Evolutionary conservation across 1,284 basidiomycete genomes (phyloP).

Genomic region (Fomitopsis pinicola): DNA sequence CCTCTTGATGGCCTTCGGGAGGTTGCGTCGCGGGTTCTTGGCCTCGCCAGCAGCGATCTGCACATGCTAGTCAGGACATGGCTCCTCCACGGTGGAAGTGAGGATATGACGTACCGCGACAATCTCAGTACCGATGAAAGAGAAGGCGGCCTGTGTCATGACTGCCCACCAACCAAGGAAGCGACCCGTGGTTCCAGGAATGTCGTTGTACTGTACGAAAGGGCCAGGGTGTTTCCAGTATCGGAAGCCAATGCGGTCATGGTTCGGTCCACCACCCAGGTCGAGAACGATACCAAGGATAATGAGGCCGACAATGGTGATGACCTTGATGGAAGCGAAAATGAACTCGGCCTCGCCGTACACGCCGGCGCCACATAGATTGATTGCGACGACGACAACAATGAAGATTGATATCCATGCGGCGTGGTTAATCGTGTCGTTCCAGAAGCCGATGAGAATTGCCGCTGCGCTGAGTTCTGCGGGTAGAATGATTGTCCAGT

Average conservation of each 20-base stretch:
- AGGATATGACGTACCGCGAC: constrained; percentile 52
- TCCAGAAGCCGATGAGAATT: constrained; percentile 64
- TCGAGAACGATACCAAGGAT: constrained; percentile 58
- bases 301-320: constrained; percentile 46
- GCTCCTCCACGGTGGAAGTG: not conserved
- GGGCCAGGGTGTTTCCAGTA: constrained; percentile 55
- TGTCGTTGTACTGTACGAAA: constrained; percentile 41
- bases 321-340: constrained; percentile 59
- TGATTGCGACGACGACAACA: constrained; percentile 61
- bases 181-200: constrained; percentile 43
- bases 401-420: constrained; percentile 65
- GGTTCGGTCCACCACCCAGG: constrained; percentile 53
- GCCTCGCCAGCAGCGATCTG: constrained; percentile 77
- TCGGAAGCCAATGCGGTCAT: constrained; percentile 47
- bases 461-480: constrained; percentile 66
- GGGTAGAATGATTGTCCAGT: constrained; percentile 50
- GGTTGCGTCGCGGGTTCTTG: constrained; percentile 63
- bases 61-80: not conserved
- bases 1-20: constrained; percentile 63
- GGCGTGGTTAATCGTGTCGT: constrained; percentile 44
- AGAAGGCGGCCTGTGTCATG: constrained; percentile 63
- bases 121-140: constrained; percentile 74
- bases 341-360: constrained; percentile 57
- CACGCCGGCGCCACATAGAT: constrained; percentile 52
- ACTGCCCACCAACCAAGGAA: constrained; percentile 54